These are phyloP conservation scores for Huntiella abstrusa DNA, from an alignment of 2,329 filamentous ascomycete genomes.

Conservation along the genomic window DNA sequence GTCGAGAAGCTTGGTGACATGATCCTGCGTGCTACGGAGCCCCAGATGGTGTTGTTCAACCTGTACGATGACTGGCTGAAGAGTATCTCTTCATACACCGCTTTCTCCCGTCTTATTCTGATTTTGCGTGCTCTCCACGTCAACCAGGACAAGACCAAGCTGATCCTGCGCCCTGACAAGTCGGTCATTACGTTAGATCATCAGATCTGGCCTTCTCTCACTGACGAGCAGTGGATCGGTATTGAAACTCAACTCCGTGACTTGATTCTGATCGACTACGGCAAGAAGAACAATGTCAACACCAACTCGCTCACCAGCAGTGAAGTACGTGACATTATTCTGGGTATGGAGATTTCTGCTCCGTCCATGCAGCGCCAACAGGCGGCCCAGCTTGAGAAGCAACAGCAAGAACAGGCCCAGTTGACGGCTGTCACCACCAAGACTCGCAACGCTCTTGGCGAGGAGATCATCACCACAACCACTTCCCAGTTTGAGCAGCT, in stretches of 20 bases:
- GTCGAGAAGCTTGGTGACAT: conserved; percentile 98
- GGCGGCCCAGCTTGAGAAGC: conserved; percentile 96
- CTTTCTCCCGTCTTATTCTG: conserved; percentile 84
- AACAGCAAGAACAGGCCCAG: conserved; percentile 91
- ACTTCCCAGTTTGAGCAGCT: conserved; percentile 97
- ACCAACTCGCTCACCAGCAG: conserved; percentile 89
- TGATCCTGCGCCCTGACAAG: conserved; percentile 88
- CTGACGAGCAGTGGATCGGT: conserved; percentile 98
- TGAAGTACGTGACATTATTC: conserved; percentile 93
- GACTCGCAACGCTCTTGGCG: conserved; percentile 90
- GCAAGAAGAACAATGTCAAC: conserved; percentile 99
- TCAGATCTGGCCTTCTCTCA: conserved; percentile 91
- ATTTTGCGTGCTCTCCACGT: conserved; percentile 91
- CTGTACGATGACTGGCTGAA: conserved; percentile 98
- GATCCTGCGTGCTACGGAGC: conserved; percentile 92
- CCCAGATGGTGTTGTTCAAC: conserved; percentile 99
- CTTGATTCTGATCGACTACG: conserved; percentile 92
- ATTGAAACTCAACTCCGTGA: conserved; percentile 94
- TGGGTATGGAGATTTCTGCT: conserved; percentile 98
- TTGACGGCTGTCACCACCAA: conserved; percentile 95
- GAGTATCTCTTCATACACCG: conserved; percentile 94
- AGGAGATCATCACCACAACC: conserved; percentile 95
- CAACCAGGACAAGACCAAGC: conserved; percentile 95
- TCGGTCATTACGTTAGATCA: conserved; percentile 96
- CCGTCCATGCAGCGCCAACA: conserved; percentile 97